Conservation (phyloP, 768 basidiomycete genomes). For the Tulasnella sp. region DNA sequence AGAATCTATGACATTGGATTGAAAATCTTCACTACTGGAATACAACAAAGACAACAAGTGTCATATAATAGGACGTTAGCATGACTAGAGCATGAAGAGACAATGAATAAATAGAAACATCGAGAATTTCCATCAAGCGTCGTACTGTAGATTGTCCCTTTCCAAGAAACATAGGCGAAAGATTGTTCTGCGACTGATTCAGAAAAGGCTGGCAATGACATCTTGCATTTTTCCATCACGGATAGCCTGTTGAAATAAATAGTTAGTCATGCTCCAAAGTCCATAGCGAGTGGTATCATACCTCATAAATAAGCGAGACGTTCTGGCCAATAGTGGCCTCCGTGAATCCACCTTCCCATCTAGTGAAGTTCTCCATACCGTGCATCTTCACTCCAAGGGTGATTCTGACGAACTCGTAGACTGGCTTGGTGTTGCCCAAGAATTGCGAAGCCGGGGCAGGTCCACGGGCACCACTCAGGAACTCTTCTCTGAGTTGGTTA, state of each 20-base stretch:
- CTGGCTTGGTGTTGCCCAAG: conserved; percentile 51
- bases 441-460: conserved; percentile 51
- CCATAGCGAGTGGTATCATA: conserved; percentile 17
- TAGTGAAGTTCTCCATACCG: conserved; percentile 55
- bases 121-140: background rate
- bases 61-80: background rate
- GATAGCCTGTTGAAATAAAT: conserved; percentile 33
- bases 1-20: no score
- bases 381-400: conserved; percentile 69
- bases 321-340: conserved; percentile 58
- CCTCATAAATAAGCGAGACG: conserved; percentile 64
- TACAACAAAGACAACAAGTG: background rate
- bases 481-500: conserved; percentile 34
- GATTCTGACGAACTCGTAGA: conserved; percentile 67
- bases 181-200: no score
- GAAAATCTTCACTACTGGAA: no score
- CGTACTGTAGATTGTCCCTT: background rate
- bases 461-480: conserved; percentile 46
- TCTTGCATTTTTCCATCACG: conserved; percentile 55
- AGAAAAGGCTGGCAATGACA: conserved; percentile 43
- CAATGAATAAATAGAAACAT: background rate
- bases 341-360: conserved; percentile 49
- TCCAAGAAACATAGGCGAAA: background rate
- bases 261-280: no score
- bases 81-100: no score